Percentiles rank a stretch among this genome's conserved stretches.
phyloP scores from a whole-genome alignment of 352 stramenopile genomes.

The Pilasporangium apinafurcum region DNA sequence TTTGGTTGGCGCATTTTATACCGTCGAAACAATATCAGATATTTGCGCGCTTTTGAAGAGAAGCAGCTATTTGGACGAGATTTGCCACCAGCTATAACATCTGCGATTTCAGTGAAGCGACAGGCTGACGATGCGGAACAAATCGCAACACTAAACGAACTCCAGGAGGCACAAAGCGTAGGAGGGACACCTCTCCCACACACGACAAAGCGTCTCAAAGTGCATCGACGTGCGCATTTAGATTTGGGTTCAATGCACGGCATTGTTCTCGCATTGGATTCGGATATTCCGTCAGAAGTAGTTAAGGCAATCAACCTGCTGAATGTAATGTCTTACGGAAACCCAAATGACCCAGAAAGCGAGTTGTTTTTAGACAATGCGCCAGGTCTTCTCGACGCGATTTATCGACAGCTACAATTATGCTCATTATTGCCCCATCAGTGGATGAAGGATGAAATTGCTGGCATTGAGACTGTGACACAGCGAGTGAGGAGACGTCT shows the following conservation, averaged over 20 bases:
- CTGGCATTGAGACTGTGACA: background rate
- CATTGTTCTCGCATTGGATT: constrained; percentile 70
- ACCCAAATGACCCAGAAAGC: constrained; percentile 38
- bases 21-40: constrained; percentile 7
- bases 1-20: background rate
- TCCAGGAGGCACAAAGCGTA: constrained; percentile 59
- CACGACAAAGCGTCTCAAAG: constrained; percentile 60
- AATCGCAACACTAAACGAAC: constrained; percentile 53
- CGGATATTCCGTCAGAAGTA: constrained; percentile 43
- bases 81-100: constrained; percentile 12
- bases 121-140: constrained; percentile 19
- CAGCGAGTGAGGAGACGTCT: constrained; percentile 20
- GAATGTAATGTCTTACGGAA: constrained; percentile 64
- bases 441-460: constrained; percentile 6
- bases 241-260: constrained; percentile 61
- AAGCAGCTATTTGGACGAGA: constrained; percentile 75
- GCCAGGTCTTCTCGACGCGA: constrained; percentile 61
- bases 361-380: constrained; percentile 63
- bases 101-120: constrained; percentile 8
- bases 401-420: constrained; percentile 57
- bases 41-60: constrained; percentile 59
- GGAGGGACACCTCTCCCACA: constrained; percentile 54
- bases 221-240: constrained; percentile 31
- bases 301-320: constrained; percentile 59
- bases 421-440: constrained; percentile 43